phyloP scores from a whole-genome alignment of 2,329 filamentous ascomycete species.

The Aspergillus floridensis region DNA sequence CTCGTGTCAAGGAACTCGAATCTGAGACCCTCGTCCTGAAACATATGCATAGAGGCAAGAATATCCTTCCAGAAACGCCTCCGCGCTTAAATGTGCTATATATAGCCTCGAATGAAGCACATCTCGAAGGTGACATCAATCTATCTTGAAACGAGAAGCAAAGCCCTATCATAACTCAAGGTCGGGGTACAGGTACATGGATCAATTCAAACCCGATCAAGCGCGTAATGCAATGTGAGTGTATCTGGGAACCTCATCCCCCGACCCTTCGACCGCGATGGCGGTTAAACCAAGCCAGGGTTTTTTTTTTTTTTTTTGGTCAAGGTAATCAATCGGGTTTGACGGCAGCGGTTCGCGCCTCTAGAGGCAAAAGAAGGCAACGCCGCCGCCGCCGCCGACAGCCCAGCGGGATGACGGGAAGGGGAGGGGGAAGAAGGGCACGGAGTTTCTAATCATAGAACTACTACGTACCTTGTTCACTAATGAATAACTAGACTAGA shows the following conservation, averaged over 20 bases:
- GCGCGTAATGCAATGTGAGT: neutral
- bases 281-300: neutral
- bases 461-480: neutral
- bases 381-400: too few relatives aligned
- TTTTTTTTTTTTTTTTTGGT: neutral
- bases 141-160: neutral
- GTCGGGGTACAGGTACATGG: neutral
- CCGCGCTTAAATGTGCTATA: neutral
- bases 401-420: neutral
- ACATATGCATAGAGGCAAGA: neutral
- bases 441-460: slow-evolving; percentile 17
- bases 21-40: neutral
- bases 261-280: neutral
- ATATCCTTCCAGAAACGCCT: neutral
- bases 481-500: too few relatives aligned
- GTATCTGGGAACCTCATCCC: neutral
- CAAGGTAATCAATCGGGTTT: neutral
- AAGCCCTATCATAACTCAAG: neutral
- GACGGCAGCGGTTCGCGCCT: slow-evolving; percentile 7
- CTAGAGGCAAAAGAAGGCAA: neutral
- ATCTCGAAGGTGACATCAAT: neutral
- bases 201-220: neutral
- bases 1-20: neutral
- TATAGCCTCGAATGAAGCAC: neutral
- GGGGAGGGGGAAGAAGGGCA: neutral